Evolutionary conservation across 2,329 filamentous ascomycete genomes (phyloP).

Genomic region (Colletotrichum musae): DNA sequence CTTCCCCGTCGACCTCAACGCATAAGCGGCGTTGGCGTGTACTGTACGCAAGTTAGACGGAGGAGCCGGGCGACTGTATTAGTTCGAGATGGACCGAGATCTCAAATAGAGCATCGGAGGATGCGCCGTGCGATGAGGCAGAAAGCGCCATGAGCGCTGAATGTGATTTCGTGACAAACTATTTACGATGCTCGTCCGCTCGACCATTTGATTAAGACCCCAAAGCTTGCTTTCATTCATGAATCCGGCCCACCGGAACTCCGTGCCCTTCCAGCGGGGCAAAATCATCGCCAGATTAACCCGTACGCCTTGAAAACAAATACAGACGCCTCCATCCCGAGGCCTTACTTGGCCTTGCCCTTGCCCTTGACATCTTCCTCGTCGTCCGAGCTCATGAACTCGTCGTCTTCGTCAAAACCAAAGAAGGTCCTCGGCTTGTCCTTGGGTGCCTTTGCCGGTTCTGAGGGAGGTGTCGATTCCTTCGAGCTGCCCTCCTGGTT

Average conservation of each 20-base stretch:
- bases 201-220: conserved; percentile 21
- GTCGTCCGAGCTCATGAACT: conserved; percentile 78
- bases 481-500: conserved; percentile 61
- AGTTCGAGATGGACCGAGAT: conserved; percentile 49
- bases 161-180: conserved; percentile 33
- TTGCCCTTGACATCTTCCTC: conserved; percentile 54
- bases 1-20: conserved; percentile 77
- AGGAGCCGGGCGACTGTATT: conserved; percentile 52
- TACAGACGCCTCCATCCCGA: not conserved
- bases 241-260: conserved; percentile 25
- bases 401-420: conserved; percentile 85
- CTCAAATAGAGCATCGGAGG: conserved; percentile 43
- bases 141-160: conserved; percentile 30
- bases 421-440: conserved; percentile 70
- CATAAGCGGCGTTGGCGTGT: conserved; percentile 55
- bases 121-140: conserved; percentile 36
- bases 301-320: not conserved
- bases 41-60: conserved; percentile 37
- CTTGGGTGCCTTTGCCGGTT: conserved; percentile 55
- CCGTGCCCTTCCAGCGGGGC: conserved; percentile 19
- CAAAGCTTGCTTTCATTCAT: conserved; percentile 14
- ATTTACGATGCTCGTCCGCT: conserved; percentile 22
- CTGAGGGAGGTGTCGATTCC: conserved; percentile 65
- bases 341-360: conserved; percentile 18
- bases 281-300: conserved; percentile 19